Percentiles rank a stretch among this genome's conserved stretches.
Conservation (phyloP, 768 basidiomycete species). For the Hemileccinum impolitum region DNA sequence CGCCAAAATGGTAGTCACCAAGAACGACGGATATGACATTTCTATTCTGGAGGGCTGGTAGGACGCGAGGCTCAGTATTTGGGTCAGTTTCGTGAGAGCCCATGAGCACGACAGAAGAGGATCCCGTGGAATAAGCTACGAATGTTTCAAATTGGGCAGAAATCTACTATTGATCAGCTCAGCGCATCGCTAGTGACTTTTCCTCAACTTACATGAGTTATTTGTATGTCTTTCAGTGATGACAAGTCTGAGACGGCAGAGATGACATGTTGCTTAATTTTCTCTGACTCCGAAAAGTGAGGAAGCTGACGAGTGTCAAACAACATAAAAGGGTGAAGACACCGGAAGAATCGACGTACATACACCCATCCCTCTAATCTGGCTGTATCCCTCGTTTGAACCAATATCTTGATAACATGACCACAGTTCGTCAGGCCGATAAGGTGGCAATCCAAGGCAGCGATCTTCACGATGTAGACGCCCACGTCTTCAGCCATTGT, state of each 20-base stretch:
- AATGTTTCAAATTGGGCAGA: conserved; percentile 83
- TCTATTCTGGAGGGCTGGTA: conserved; percentile 71
- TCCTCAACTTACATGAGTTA: conserved; percentile 67
- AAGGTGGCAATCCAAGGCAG: conserved; percentile 67
- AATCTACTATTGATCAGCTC: conserved; percentile 45
- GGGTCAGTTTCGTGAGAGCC: conserved; percentile 50
- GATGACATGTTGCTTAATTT: conserved; percentile 42
- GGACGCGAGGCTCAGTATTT: conserved; percentile 51
- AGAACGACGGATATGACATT: conserved; percentile 83
- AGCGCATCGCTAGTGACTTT: not conserved
- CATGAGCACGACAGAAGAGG: conserved; percentile 69
- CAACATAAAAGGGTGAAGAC: not conserved
- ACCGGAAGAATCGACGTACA: conserved; percentile 40
- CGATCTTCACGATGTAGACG: conserved; percentile 70
- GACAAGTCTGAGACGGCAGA: conserved; percentile 40
- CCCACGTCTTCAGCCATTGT: conserved; percentile 24
- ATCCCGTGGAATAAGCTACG: conserved; percentile 73
- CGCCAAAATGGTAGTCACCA: conserved; percentile 91
- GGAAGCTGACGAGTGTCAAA: conserved; percentile 51
- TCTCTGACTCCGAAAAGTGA: conserved; percentile 62
- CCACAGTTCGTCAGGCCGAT: conserved; percentile 80
- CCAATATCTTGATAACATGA: conserved; percentile 65
- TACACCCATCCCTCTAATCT: conserved; percentile 62
- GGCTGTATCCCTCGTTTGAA: conserved; percentile 39
- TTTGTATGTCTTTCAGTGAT: conserved; percentile 49